These are phyloP conservation scores for Aspergillus intermedius DNA, from an alignment of 2,329 filamentous ascomycete genomes.

Conservation along the genomic window DNA sequence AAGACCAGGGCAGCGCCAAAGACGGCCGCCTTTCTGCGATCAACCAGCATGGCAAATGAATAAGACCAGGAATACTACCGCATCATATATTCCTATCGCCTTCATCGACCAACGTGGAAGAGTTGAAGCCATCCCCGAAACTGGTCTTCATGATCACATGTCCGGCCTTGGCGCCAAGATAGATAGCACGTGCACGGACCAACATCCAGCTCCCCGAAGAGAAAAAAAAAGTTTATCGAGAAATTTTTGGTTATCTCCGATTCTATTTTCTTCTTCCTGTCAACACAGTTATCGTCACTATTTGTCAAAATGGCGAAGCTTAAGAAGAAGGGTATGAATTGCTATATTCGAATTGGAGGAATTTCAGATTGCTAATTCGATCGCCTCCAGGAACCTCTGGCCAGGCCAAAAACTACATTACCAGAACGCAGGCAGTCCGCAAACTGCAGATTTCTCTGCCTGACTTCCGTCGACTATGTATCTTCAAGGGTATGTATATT, in stretches of 20 bases:
- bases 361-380: not conserved
- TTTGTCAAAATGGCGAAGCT: constrained; percentile 60
- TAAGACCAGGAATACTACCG: not conserved
- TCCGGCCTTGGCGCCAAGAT: not conserved
- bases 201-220: constrained; percentile 9
- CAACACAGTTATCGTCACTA: constrained; percentile 7
- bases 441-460: constrained; percentile 96
- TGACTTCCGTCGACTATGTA: constrained; percentile 96
- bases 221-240: constrained; percentile 32
- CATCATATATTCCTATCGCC: not conserved
- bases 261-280: constrained; percentile 15
- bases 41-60: constrained; percentile 42
- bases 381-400: constrained; percentile 62
- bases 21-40: constrained; percentile 58
- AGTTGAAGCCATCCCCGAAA: constrained; percentile 4
- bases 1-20: constrained; percentile 71
- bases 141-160: not conserved
- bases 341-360: not conserved
- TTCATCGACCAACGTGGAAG: constrained; percentile 1
- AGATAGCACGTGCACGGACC: constrained; percentile 1
- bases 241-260: constrained; percentile 33
- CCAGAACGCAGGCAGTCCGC: constrained; percentile 89
- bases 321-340: constrained; percentile 76
- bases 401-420: constrained; percentile 97
- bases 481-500: constrained; percentile 70